phyloP scores from a whole-genome alignment of 768 basidiomycete species.

The Dentipellis sp. region DNA sequence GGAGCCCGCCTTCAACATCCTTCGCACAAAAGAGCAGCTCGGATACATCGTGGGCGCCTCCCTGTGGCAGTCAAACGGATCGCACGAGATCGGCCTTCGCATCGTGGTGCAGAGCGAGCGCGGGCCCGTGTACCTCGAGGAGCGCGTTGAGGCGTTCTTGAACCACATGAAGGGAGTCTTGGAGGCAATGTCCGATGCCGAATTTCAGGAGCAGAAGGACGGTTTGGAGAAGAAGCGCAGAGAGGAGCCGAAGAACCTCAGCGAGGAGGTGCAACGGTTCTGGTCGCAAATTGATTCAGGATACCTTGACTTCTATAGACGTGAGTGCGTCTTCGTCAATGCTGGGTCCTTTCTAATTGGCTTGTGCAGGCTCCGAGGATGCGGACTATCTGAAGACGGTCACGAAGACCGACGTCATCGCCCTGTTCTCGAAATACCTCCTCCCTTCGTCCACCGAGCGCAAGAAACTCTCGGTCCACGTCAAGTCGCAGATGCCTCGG shows the following conservation, averaged over 20 bases:
- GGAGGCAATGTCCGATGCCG: constrained; percentile 56
- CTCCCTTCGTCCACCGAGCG: constrained; percentile 63
- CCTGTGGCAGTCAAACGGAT: constrained; percentile 48
- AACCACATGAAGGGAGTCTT: constrained; percentile 60
- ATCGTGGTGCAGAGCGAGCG: constrained; percentile 88
- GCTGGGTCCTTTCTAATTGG: neutral
- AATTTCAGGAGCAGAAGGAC: constrained; percentile 71
- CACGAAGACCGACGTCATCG: constrained; percentile 66
- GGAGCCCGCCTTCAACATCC: constrained; percentile 87
- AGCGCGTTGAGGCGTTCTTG: constrained; percentile 84
- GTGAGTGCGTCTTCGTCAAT: constrained; percentile 35
- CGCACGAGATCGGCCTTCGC: constrained; percentile 65
- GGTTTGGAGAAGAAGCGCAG: constrained; percentile 74
- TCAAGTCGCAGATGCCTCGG: constrained; percentile 59
- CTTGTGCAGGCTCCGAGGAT: constrained; percentile 55
- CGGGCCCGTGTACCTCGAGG: constrained; percentile 69
- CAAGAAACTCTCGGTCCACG: constrained; percentile 78
- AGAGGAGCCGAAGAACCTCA: constrained; percentile 83
- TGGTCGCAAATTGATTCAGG: constrained; percentile 67
- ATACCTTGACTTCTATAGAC: constrained; percentile 78
- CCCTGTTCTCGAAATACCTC: constrained; percentile 59
- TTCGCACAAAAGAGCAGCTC: constrained; percentile 92
- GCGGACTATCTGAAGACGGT: constrained; percentile 52
- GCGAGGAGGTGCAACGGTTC: constrained; percentile 67
- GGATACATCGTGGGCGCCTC: constrained; percentile 81